These are phyloP conservation scores for Fomitopsis schrenkii DNA, from an alignment of 1,284 basidiomycete species.

Conservation along the genomic window DNA sequence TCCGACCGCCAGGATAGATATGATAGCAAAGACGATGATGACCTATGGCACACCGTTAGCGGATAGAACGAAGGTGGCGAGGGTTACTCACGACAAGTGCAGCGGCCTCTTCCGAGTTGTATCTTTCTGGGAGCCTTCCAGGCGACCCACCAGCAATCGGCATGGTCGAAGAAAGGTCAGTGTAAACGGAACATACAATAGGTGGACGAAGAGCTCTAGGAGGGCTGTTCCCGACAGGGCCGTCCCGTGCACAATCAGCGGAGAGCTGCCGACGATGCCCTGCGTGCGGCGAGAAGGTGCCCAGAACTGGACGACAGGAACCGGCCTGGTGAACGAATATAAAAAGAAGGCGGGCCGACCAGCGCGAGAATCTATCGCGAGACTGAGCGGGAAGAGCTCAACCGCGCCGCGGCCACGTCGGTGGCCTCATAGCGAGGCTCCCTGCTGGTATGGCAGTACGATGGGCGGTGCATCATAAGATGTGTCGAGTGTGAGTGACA, in stretches of 20 bases:
- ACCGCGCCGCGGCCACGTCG: not conserved
- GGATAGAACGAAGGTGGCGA: not conserved
- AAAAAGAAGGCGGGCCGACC: constrained; percentile 17
- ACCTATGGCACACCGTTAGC: constrained; percentile 28
- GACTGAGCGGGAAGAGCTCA: not conserved
- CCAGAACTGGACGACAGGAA: constrained; percentile 36
- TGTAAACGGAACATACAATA: constrained; percentile 13
- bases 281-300: constrained; percentile 33
- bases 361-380: not conserved
- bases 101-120: constrained; percentile 26
- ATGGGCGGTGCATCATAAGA: constrained; percentile 3
- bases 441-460: not conserved
- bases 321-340: constrained; percentile 37
- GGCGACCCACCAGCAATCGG: constrained; percentile 9
- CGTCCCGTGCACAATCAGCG: constrained; percentile 22
- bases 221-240: constrained; percentile 31
- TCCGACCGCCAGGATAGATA: constrained; percentile 47
- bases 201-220: constrained; percentile 18
- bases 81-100: constrained; percentile 41
- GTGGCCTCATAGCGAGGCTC: not conserved
- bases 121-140: constrained; percentile 16
- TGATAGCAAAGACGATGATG: constrained; percentile 47
- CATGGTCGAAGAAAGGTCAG: constrained; percentile 15
- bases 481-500: not conserved
- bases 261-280: constrained; percentile 29